A percentile compares a stretch with the other conserved stretches of the same genome.
These are phyloP conservation scores for Prosopis cineraria DNA, from an alignment of 306 rosid genomes.

Conservation along the genomic window DNA sequence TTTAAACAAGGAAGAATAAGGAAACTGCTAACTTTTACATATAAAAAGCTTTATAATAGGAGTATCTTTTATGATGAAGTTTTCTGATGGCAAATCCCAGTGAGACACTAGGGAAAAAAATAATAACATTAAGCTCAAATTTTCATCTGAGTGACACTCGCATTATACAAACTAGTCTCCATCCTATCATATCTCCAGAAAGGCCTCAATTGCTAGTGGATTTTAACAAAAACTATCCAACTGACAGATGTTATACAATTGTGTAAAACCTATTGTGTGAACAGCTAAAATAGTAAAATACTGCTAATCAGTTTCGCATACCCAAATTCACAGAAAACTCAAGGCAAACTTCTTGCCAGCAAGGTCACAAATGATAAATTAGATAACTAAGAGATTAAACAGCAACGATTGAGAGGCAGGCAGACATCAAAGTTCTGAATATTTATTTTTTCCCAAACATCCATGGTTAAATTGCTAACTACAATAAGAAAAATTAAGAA, in stretches of 20 bases:
- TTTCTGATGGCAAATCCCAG: neutral
- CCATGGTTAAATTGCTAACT: neutral
- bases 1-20: neutral
- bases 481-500: constrained; percentile 11
- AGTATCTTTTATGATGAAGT: neutral
- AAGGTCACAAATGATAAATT: constrained; percentile 12
- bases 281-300: neutral
- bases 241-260: neutral
- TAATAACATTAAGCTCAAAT: neutral
- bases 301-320: neutral
- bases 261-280: neutral
- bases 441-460: neutral
- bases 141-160: neutral
- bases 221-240: neutral
- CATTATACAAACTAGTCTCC: neutral
- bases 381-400: constrained; percentile 6
- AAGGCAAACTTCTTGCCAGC: constrained; percentile 6
- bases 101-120: neutral
- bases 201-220: neutral
- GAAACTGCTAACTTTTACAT: constrained; percentile 1
- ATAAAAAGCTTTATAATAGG: neutral
- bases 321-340: neutral
- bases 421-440: neutral
- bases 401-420: neutral
- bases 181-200: neutral